phyloP scores from a whole-genome alignment of 1,284 basidiomycete species.

The Ustilago nuda region DNA sequence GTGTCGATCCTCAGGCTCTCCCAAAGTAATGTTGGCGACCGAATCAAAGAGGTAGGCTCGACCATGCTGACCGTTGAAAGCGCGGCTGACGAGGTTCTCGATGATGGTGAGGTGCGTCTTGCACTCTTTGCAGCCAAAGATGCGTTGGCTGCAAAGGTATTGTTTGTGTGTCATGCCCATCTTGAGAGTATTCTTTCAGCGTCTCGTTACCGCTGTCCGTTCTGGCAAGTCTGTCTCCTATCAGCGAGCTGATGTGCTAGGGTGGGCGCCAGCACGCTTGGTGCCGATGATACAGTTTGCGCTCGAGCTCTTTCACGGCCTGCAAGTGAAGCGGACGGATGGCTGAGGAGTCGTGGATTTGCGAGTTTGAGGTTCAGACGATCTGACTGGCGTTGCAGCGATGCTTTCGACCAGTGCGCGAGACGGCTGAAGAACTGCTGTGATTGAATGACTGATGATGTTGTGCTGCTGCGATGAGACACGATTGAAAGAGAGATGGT shows the following conservation, averaged over 20 bases:
- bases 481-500: neutral
- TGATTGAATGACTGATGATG: neutral
- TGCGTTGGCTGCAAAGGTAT: constrained; percentile 82
- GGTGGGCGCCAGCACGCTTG: neutral
- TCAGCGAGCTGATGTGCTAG: neutral
- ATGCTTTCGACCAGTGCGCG: neutral
- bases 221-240: neutral
- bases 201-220: neutral
- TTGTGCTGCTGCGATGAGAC: neutral
- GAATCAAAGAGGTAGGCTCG: constrained; percentile 90
- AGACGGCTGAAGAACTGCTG: neutral
- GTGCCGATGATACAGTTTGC: too few species aligned
- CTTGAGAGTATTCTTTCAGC: constrained; percentile 17
- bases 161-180: constrained; percentile 91
- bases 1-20: constrained; percentile 86
- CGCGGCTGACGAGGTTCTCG: constrained; percentile 85
- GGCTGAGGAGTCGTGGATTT: neutral
- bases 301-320: too few species aligned
- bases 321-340: neutral
- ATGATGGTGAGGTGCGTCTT: constrained; percentile 92
- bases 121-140: constrained; percentile 91
- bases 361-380: neutral
- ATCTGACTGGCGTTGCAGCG: neutral
- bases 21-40: constrained; percentile 89
- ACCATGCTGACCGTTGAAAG: constrained; percentile 84